Evolutionary conservation across 768 basidiomycete species (phyloP).

Genomic region (Paxillus involutus): DNA sequence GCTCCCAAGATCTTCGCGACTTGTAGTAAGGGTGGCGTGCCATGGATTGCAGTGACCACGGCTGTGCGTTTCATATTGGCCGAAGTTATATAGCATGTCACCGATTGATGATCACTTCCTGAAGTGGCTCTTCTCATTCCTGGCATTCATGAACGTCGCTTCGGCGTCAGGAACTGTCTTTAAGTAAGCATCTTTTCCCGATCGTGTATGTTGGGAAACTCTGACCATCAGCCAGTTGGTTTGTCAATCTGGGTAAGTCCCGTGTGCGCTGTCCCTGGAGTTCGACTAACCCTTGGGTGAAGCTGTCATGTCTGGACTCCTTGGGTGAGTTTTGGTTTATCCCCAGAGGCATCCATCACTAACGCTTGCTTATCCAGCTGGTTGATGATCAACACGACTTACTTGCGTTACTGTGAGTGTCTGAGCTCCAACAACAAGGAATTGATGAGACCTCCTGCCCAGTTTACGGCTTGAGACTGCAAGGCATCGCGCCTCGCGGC

Average conservation of each 20-base stretch:
- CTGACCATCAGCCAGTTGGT: conserved; percentile 49
- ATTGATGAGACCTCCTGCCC: conserved; percentile 22
- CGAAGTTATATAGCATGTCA: conserved; percentile 11
- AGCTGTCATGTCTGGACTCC: conserved; percentile 64
- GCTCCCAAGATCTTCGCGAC: conserved; percentile 50
- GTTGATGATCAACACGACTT: conserved; percentile 69
- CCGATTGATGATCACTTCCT: conserved; percentile 1
- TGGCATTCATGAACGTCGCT: conserved; percentile 66
- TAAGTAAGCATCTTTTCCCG: conserved; percentile 10
- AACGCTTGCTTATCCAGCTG: conserved; percentile 53
- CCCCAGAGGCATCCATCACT: conserved; percentile 44
- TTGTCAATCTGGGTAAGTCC: conserved; percentile 56
- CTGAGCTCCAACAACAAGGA: conserved; percentile 20
- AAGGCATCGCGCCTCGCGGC: conserved; percentile 55
- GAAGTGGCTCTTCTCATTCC: conserved; percentile 43
- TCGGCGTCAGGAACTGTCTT: conserved; percentile 45
- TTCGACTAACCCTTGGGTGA: neutral
- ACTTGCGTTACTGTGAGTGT: conserved; percentile 64
- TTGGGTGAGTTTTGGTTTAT: conserved; percentile 24
- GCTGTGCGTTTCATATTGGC: conserved; percentile 19
- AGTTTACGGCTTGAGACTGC: conserved; percentile 16
- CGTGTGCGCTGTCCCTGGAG: neutral
- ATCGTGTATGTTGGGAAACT: conserved; percentile 12
- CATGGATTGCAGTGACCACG: conserved; percentile 36
- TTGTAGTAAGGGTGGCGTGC: conserved; percentile 50